Evolutionary conservation across 495 filamentous ascomycete genomes (phyloP), one percentile per base, ranked within the genome.

Genomic region (Glonium stellatum): DNA sequence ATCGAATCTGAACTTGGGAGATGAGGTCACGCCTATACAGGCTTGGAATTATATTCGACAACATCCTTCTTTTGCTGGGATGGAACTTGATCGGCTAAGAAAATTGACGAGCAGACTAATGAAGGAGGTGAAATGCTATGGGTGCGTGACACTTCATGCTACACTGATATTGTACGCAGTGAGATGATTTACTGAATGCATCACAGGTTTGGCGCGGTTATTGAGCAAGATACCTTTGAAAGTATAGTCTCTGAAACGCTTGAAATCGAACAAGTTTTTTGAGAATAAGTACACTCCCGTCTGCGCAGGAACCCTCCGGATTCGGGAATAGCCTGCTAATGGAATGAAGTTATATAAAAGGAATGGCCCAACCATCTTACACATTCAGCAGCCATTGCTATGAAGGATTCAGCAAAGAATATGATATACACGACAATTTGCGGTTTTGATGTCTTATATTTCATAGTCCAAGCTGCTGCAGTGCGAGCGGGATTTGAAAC

Each of bases 1-100:
- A 4, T 58, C 62, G 6, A 64, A 70, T 19, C 53, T 75, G 21
- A 63, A 69, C 21, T 54, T 70, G 18, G 65, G 67, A 11, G 58
- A 69, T 25, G 71, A 75, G 50, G 39, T 73, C 10, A 74, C 70
- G 34, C 73, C 73, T 21, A 66, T 70, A 10, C 70, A 72, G 55
- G 71, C 72, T 19, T 74, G 73, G 73, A 55, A 66, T 46, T 68
- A 70, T 37, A 69, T 74, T n/a, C 60, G 69, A 4, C 37, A 55
- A 15, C 73, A 73, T 27, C 64, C 69, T 0, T 44, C 54, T 18
- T 67, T 67, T 35, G 41, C 27, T 2, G 25, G 11, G 13, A 22
- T 60, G 12, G 56, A 55, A 10, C 53, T 63, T 0, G n/a, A n/a
- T 9, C 19, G 34, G n/a, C 36, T 67, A 47, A 59, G 55, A 36